phyloP scores from a whole-genome alignment of 1,139 yeast genomes.

The Martiniozyma asiatica region DNA sequence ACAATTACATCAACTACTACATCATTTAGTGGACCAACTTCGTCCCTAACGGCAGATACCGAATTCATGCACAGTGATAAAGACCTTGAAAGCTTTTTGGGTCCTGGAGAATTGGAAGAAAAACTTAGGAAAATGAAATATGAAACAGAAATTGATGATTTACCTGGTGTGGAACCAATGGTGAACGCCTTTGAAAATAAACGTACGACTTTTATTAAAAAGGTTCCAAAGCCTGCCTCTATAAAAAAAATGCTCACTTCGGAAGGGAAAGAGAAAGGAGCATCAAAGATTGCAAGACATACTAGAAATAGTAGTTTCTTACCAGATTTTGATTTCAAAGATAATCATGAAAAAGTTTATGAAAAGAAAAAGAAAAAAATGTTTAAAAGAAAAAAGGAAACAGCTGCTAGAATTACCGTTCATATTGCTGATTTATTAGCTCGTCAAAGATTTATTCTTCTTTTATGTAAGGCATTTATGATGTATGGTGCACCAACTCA shows the following conservation, averaged over 20 bases:
- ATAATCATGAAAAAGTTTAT: slow-evolving; percentile 1
- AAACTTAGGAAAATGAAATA: slow-evolving; percentile 1
- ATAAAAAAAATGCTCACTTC: slow-evolving; percentile 2
- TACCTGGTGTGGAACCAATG: no score
- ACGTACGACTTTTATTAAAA: not conserved
- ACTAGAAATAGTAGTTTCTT: not conserved
- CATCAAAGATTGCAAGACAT: slow-evolving; percentile 1
- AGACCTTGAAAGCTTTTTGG: no score
- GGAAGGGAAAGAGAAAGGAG: slow-evolving; percentile 1
- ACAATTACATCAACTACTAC: slow-evolving; percentile 3
- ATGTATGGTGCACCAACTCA: slow-evolving; percentile 93
- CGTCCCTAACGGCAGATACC: slow-evolving; percentile 10
- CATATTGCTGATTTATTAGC: slow-evolving; percentile 83
- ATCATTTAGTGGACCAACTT: slow-evolving; percentile 17
- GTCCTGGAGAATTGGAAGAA: slow-evolving; percentile 1
- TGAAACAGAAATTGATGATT: not conserved
- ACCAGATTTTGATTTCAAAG: slow-evolving; percentile 9
- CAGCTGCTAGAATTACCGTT: slow-evolving; percentile 66
- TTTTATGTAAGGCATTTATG: slow-evolving; percentile 84
- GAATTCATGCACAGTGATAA: not conserved
- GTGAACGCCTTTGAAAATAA: no score
- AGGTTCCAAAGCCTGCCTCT: slow-evolving; percentile 3
- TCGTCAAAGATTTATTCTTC: slow-evolving; percentile 70
- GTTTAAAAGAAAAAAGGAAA: slow-evolving; percentile 15
- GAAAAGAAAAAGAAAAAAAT: slow-evolving; percentile 16